Base-by-base conservation (phyloP, 1,139 yeast species). In the Candida sp. region DNA sequence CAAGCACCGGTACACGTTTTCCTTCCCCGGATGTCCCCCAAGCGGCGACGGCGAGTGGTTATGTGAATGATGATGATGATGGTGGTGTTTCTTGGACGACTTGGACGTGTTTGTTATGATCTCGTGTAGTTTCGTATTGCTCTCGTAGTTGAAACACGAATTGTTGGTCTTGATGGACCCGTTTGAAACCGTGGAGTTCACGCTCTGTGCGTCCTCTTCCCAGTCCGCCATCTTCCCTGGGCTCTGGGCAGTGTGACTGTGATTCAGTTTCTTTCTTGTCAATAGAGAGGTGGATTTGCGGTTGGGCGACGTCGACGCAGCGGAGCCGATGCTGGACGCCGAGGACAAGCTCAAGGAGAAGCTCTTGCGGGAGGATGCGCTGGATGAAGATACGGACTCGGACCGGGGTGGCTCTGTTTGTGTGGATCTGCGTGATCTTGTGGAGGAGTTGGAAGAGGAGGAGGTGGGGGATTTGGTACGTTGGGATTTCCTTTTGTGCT, bases 401-500 rank as follows among this genome's bases (percentile, higher is more conserved):
- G n/a, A n/a, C n/a, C n/a, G n/a, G n/a, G 35, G 12, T 11, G 35
- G 11, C 12, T 12, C 4, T 6, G 35, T 8, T 32, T 12, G 5
- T 32, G 35, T 32, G 7, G 35, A 32, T 32, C 35, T 9, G 12
- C 22, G 12, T 35, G 25, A 35, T 37, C 25, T 37, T 38, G 11
- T 26, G 30, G 17, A 26, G 9, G 42, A 26, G 7, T 8, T 5
- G 5, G 38, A 34, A n/a, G 42, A 26, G 6, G 38, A 34, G 6
- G 26, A 34, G 12, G 38, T 5, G 23, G 38, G 22, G 3, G 38
- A 28, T 28, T 28, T 28, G 7, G 5, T 11, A n/a, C n/a, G n/a
- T 35, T n/a, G 26, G 8, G 39, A 35, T 37, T 34, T 43, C 33
- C 35, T 42, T 11, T 56, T 52, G 30, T 25, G 30, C 38, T 52